phyloP scores from a whole-genome alignment of 2,329 filamentous ascomycete genomes.

The Aspergillus nomiae region DNA sequence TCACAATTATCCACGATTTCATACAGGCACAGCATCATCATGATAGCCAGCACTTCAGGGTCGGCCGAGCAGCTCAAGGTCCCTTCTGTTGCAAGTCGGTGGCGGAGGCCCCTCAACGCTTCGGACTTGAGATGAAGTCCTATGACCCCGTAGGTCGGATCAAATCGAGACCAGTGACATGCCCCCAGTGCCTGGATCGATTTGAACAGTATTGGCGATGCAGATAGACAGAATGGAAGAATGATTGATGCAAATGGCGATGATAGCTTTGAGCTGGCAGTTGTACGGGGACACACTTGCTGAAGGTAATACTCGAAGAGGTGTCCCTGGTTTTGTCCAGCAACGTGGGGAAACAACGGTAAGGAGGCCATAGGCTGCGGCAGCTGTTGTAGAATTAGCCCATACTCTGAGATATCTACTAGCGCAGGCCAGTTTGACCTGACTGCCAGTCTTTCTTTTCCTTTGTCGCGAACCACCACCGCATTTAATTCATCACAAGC shows the following conservation, averaged over 20 bases:
- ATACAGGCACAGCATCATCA: conserved; percentile 51
- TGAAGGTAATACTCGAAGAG: conserved; percentile 45
- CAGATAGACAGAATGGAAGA: conserved; percentile 41
- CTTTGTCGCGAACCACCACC: conserved; percentile 12
- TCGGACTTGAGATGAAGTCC: conserved; percentile 42
- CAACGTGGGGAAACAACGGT: conserved; percentile 33
- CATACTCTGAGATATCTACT: background rate
- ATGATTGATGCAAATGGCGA: conserved; percentile 45
- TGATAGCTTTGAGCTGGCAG: conserved; percentile 34
- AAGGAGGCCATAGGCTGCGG: conserved; percentile 19
- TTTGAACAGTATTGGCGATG: conserved; percentile 40
- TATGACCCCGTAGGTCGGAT: conserved; percentile 32
- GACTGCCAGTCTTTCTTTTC: background rate
- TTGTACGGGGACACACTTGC: conserved; percentile 44
- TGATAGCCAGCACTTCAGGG: conserved; percentile 43
- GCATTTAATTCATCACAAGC: conserved; percentile 25
- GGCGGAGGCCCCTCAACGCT: conserved; percentile 39
- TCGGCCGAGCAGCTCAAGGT: conserved; percentile 29
- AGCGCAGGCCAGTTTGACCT: conserved; percentile 6
- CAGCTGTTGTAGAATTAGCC: background rate
- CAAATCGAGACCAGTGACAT: conserved; percentile 38
- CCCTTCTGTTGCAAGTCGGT: conserved; percentile 33
- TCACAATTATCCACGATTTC: conserved; percentile 50
- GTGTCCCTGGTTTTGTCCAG: conserved; percentile 30
- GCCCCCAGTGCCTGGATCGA: conserved; percentile 43